These are phyloP conservation scores for Exutisphaerella laricina DNA, from an alignment of 2,329 filamentous ascomycete genomes.

Conservation along the genomic window DNA sequence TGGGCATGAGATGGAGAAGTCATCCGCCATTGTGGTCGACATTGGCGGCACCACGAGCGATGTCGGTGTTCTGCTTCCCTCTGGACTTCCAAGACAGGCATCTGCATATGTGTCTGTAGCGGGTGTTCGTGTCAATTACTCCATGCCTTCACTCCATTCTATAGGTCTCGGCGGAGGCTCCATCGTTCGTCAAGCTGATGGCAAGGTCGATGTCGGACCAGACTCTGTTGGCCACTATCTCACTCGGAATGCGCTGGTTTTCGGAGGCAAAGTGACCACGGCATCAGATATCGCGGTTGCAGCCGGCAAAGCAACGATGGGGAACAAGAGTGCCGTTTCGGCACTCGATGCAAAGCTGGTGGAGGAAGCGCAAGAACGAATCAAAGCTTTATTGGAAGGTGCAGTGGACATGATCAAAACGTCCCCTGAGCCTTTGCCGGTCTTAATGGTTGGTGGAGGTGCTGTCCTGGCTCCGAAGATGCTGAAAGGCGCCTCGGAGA, in stretches of 20 bases:
- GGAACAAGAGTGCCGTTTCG: slow-evolving; percentile 21
- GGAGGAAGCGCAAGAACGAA: slow-evolving; percentile 31
- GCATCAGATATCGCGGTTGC: slow-evolving; percentile 49
- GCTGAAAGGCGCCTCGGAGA: slow-evolving; percentile 47
- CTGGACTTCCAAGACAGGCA: slow-evolving; percentile 57
- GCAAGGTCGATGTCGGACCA: slow-evolving; percentile 47
- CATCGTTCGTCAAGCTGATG: slow-evolving; percentile 33
- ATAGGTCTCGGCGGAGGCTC: slow-evolving; percentile 55
- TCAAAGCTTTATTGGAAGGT: slow-evolving; percentile 46
- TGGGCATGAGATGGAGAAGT: slow-evolving; percentile 27
- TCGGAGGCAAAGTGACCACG: slow-evolving; percentile 51
- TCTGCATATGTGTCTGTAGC: slow-evolving; percentile 57
- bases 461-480: slow-evolving; percentile 47
- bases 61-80: slow-evolving; percentile 54
- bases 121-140: slow-evolving; percentile 52
- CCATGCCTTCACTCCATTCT: slow-evolving; percentile 45
- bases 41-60: slow-evolving; percentile 63
- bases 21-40: slow-evolving; percentile 53
- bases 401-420: slow-evolving; percentile 55
- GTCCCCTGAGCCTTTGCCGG: slow-evolving; percentile 47
- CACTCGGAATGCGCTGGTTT: slow-evolving; percentile 44
- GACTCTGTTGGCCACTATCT: slow-evolving; percentile 52
- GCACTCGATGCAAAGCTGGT: slow-evolving; percentile 16
- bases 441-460: slow-evolving; percentile 55
- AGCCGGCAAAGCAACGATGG: slow-evolving; percentile 24